Percentiles rank a stretch among this genome's conserved stretches.
Evolutionary conservation across 2,329 filamentous ascomycete species (phyloP).

Genomic region (Chaetomium strumarium): DNA sequence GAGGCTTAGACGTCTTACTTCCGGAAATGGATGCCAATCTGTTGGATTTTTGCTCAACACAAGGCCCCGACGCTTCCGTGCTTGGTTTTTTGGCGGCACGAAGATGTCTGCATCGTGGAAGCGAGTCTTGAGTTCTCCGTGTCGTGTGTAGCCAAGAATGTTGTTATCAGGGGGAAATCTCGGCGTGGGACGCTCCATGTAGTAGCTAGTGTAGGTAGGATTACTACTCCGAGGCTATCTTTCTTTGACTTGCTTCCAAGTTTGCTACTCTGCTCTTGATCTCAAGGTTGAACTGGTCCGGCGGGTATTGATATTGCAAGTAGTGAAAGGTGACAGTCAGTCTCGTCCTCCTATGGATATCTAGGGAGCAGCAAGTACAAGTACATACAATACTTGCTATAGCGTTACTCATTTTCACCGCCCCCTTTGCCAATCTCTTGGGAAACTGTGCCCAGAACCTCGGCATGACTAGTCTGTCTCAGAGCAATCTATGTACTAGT

Average conservation of each 20-base stretch:
- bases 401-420: background rate
- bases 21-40: background rate
- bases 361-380: no score
- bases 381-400: no score
- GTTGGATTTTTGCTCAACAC: background rate
- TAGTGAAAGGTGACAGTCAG: background rate
- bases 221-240: no score
- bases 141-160: background rate
- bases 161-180: background rate
- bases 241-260: no score
- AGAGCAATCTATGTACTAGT: no score
- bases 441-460: background rate
- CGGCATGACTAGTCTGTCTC: background rate
- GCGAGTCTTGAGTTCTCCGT: background rate
- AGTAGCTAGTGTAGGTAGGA: no score
- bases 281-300: no score
- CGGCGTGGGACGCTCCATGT: background rate
- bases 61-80: background rate
- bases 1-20: conserved; percentile 10
- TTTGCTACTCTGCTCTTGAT: no score
- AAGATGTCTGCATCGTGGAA: background rate
- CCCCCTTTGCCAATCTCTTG: background rate
- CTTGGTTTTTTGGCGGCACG: background rate
- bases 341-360: background rate
- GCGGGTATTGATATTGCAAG: no score